phyloP scores from a whole-genome alignment of 176 grass and related monocot genomes.

The Typha latifolia region DNA sequence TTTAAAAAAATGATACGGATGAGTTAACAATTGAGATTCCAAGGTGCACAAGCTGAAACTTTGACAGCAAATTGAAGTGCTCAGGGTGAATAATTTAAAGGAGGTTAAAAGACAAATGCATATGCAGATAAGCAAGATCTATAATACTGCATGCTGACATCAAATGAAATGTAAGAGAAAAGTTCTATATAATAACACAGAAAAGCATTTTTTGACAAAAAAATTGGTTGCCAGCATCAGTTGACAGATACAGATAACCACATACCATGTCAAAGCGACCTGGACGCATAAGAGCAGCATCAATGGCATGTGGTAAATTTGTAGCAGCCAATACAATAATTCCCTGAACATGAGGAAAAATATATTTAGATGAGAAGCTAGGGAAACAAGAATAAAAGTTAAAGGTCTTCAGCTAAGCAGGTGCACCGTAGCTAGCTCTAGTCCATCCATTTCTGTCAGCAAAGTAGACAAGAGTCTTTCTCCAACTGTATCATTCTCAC shows the following conservation, averaged over 20 bases:
- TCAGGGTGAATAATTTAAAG: too few relatives aligned
- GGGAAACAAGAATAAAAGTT: constrained; percentile 4
- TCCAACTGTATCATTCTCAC: constrained; percentile 56
- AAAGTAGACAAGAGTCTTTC: constrained; percentile 81
- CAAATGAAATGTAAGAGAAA: too few relatives aligned
- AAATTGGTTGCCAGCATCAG: too few relatives aligned
- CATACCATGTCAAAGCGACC: constrained; percentile 75
- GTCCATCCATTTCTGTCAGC: constrained; percentile 94
- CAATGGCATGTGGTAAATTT: constrained; percentile 67
- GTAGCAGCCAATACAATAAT: constrained; percentile 87
- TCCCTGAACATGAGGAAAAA: constrained; percentile 34
- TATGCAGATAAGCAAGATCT: too few relatives aligned
- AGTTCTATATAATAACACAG: too few relatives aligned
- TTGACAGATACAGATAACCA: not conserved
- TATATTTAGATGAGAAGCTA: constrained; percentile 8
- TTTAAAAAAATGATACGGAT: too few relatives aligned
- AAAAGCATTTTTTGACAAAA: too few relatives aligned
- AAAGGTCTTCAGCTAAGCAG: constrained; percentile 2
- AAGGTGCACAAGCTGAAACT: too few relatives aligned
- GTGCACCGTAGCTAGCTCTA: constrained; percentile 57
- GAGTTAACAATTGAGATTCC: too few relatives aligned
- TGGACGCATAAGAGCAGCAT: constrained; percentile 76
- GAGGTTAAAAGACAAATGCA: too few relatives aligned
- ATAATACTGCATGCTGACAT: too few relatives aligned
- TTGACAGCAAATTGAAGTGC: too few relatives aligned